Conservation (phyloP, 345 rosid species). For the Heritiera littoralis region DNA sequence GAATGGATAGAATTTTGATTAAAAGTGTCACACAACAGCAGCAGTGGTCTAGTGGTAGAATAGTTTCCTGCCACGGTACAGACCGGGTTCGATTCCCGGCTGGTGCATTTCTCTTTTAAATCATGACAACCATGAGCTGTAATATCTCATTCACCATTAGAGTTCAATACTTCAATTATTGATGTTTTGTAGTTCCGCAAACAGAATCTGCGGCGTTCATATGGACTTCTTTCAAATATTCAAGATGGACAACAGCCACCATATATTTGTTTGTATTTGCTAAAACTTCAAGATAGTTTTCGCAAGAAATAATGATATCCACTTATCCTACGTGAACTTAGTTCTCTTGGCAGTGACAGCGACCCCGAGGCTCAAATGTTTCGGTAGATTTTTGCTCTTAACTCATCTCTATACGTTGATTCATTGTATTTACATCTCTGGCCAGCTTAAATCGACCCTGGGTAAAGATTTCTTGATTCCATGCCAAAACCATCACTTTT, state of each 20-base stretch:
- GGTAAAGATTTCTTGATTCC: background rate
- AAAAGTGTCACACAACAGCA: constrained; percentile 19
- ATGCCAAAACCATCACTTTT: background rate
- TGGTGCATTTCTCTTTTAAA: constrained; percentile 30
- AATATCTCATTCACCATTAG: background rate
- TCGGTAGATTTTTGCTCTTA: background rate
- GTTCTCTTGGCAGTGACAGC: background rate
- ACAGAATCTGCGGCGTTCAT: background rate
- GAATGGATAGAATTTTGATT: too few relatives aligned
- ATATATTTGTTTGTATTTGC: too few relatives aligned
- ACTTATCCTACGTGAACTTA: background rate
- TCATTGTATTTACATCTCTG: background rate
- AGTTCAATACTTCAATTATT: background rate
- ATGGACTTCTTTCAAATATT: background rate
- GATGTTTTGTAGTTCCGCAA: background rate
- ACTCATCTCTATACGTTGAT: background rate
- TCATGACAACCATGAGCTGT: background rate
- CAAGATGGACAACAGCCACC: too few relatives aligned
- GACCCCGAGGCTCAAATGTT: background rate
- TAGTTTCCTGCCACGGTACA: constrained; percentile 72
- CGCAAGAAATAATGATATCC: background rate
- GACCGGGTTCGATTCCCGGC: constrained; percentile 72
- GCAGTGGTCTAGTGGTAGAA: constrained; percentile 90
- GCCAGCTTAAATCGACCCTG: background rate
- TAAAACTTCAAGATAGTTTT: too few relatives aligned